Evolutionary conservation across 805 yeast genomes (phyloP).

Genomic region (Myxozyma monticola): DNA sequence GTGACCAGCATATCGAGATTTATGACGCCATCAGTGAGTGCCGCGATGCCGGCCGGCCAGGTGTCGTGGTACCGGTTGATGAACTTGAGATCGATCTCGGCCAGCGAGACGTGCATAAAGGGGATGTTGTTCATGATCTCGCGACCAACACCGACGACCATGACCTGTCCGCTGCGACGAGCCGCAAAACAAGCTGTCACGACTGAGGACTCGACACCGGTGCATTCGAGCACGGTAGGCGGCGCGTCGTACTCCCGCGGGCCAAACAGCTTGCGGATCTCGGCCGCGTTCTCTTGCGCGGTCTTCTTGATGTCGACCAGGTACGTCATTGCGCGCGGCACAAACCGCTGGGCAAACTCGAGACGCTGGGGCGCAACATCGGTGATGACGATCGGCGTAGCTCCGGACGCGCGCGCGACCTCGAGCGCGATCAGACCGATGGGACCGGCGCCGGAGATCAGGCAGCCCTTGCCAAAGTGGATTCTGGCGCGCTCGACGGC

Average conservation of each 20-base stretch:
- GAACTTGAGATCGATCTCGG: constrained; percentile 52
- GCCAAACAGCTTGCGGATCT: constrained; percentile 11
- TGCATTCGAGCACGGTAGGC: constrained; percentile 45
- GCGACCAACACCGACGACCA: constrained; percentile 54
- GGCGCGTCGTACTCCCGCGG: constrained; percentile 14
- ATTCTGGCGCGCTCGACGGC: constrained; percentile 49
- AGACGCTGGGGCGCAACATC: constrained; percentile 50
- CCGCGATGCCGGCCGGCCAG: constrained; percentile 54
- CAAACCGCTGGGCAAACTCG: constrained; percentile 35
- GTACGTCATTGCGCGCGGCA: constrained; percentile 8
- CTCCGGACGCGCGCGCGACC: constrained; percentile 70
- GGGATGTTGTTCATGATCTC: constrained; percentile 48
- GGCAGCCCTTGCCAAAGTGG: constrained; percentile 47
- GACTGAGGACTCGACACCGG: constrained; percentile 52
- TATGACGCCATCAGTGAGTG: constrained; percentile 47
- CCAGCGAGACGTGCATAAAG: constrained; percentile 54
- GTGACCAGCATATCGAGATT: constrained; percentile 50
- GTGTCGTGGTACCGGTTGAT: constrained; percentile 55
- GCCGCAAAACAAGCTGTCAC: constrained; percentile 48
- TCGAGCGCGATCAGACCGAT: constrained; percentile 61
- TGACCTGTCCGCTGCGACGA: constrained; percentile 48
- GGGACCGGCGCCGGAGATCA: constrained; percentile 55
- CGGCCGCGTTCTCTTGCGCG: constrained; percentile 5
- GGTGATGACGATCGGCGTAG: constrained; percentile 60
- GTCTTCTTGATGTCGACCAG: constrained; percentile 1